Evolutionary conservation across 2,329 filamentous ascomycete species (phyloP).

Genomic region (Botrytis sinoallii): DNA sequence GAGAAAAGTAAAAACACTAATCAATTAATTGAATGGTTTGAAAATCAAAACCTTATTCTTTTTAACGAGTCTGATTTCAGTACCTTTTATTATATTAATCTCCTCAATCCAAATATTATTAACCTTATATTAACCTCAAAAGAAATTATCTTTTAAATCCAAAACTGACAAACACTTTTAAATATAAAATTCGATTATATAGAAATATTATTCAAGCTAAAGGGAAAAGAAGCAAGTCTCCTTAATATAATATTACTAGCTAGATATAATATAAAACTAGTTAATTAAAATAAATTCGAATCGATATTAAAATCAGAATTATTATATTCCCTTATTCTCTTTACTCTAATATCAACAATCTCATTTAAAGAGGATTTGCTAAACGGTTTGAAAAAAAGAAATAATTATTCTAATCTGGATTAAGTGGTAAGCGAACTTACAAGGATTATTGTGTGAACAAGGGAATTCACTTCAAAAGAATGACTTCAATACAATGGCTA

Average conservation of each 20-base stretch:
- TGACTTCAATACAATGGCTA: too few species aligned
- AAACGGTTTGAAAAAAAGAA: too few species aligned
- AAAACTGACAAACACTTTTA: not conserved
- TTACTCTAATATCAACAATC: too few species aligned
- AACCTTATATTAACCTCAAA: not conserved
- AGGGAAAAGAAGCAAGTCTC: not conserved
- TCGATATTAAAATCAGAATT: not conserved
- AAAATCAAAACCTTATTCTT: not conserved
- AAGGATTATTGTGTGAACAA: too few species aligned
- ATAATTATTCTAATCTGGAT: too few species aligned
- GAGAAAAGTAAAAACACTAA: too few species aligned
- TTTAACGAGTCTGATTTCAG: not conserved
- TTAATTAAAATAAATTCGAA: not conserved
- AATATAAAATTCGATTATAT: not conserved
- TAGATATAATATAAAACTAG: not conserved
- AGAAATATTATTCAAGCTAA: not conserved
- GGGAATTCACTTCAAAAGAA: too few species aligned
- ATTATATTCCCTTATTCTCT: too few species aligned
- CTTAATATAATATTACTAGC: not conserved
- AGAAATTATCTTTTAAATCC: not conserved
- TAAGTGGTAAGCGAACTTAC: too few species aligned
- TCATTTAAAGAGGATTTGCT: not conserved
- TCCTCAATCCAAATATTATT: not conserved
- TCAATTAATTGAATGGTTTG: not conserved
- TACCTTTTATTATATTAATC: not conserved